Evolutionary conservation across 768 basidiomycete species (phyloP), one percentile per base, ranked within the genome.

Genomic region (Kwoniella bestiolae): DNA sequence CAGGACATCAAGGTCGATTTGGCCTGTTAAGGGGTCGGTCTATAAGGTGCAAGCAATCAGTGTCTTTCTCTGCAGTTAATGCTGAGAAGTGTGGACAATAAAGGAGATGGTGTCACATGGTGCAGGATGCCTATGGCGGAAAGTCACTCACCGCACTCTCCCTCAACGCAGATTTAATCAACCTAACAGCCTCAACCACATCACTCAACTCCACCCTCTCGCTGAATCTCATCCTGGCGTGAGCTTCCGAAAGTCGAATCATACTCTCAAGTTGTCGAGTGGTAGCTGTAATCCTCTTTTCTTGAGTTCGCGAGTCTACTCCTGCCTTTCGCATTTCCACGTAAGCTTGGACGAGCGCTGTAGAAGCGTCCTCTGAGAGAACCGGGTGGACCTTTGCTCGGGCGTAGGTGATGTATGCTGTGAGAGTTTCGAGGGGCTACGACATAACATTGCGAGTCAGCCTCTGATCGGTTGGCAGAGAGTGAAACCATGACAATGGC

Each of bases 221-320:
- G 21, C 90, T 90, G 80, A 96, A 90, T 0, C 94, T 87, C 96
- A 98, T 97, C 32, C 94, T 86, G 3, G 96, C 94, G 78, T 99
- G 96, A 0, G 91, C 96, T 82, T 99, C 96, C 0, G 91, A 90
- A 28, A 99, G 87, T 5, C 94, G 90, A 75, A 99, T 96, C 88
- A 99, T 91, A 72, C 89, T 91, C 82, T 99, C 96, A 16, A 99
- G 87, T 81, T 99, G 95, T 53, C 96, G 87, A 0, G 96, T 98
- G 32, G 96, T 98, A 0, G 96, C 96, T 0, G 96, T 99, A 81
- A 99, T 99, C 12, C 95, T 88, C 78, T 91, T 91, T 81, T 98
- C 95, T 65, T 86, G 87, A 1, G 87, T 86, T 18, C 92, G 88
- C 1, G 92, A 89, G 78, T 98, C 95, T 60, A 89, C 76, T 23